phyloP scores from a whole-genome alignment of 306 rosid genomes.

The Arachis hypogaea region DNA sequence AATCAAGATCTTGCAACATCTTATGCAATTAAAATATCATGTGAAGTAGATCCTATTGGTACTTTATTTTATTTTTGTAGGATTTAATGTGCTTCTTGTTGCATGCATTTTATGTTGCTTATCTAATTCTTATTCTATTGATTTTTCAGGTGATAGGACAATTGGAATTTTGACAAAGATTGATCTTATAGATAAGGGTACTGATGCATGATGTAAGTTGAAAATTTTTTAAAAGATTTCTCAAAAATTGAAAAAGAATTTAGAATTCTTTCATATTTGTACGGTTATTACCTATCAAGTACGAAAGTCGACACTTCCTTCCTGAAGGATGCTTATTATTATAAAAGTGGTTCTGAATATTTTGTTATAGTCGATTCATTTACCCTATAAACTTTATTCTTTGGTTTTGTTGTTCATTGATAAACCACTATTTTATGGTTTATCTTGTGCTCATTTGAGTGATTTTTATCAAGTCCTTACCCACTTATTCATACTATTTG shows the following conservation, averaged over 20 bases:
- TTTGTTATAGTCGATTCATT: background rate
- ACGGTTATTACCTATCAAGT: slow-evolving; percentile 1
- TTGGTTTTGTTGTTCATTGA: too few relatives aligned
- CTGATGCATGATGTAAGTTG: slow-evolving; percentile 90
- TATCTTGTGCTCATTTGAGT: too few relatives aligned
- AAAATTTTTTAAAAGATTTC: slow-evolving; percentile 15
- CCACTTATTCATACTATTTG: too few relatives aligned
- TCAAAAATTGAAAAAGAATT: background rate
- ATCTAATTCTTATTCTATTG: slow-evolving; percentile 35
- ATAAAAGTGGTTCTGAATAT: background rate
- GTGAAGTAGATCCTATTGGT: slow-evolving; percentile 97
- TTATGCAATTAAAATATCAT: slow-evolving; percentile 91
- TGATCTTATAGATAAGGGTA: slow-evolving; percentile 98
- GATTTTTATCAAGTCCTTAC: too few relatives aligned
- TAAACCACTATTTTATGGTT: too few relatives aligned
- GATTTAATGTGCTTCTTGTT: slow-evolving; percentile 6
- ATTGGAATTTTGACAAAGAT: slow-evolving; percentile 95
- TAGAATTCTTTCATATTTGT: slow-evolving; percentile 24
- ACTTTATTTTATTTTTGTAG: background rate
- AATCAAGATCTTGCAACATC: slow-evolving; percentile 60
- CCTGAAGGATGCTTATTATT: slow-evolving; percentile 1
- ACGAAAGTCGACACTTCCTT: slow-evolving; percentile 9
- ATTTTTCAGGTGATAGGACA: slow-evolving; percentile 80
- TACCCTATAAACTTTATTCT: too few relatives aligned
- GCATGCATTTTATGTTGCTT: slow-evolving; percentile 9